Evolutionary conservation across 345 rosid genomes (phyloP).

Genomic region (Eucalyptus curtisii): DNA sequence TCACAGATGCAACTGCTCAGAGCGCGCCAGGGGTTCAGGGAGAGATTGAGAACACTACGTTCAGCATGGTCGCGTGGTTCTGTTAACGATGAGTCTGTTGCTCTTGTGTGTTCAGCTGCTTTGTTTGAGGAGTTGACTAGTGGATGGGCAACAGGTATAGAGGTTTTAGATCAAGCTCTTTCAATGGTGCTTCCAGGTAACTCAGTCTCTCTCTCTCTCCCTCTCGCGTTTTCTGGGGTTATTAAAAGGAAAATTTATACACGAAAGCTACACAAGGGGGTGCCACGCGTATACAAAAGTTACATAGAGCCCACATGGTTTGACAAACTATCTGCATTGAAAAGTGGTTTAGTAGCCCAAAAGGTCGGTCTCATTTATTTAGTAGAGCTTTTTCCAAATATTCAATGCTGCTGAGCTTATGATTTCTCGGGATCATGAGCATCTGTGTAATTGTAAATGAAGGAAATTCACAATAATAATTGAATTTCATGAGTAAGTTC

Average conservation of each 20-base stretch:
- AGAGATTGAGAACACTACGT: slow-evolving; percentile 38
- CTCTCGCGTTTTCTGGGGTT: background rate
- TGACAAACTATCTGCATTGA: background rate
- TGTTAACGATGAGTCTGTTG: slow-evolving; percentile 63
- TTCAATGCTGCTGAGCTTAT: background rate
- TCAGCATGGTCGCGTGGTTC: slow-evolving; percentile 65
- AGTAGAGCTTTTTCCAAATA: background rate
- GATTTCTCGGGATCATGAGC: background rate
- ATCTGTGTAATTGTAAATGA: background rate
- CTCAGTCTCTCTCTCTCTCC: background rate
- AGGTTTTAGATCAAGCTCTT: slow-evolving; percentile 55
- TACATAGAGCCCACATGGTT: background rate
- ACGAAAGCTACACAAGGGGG: background rate
- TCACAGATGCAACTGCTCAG: slow-evolving; percentile 72
- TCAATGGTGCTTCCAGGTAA: slow-evolving; percentile 86
- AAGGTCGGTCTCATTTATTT: background rate
- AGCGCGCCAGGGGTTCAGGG: slow-evolving; percentile 86
- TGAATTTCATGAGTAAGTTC: background rate
- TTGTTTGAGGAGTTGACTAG: slow-evolving; percentile 75
- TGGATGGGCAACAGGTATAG: slow-evolving; percentile 53
- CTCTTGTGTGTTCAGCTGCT: slow-evolving; percentile 69
- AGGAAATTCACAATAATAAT: background rate
- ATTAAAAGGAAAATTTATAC: background rate
- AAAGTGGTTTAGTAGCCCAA: background rate
- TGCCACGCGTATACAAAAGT: background rate